Evolutionary conservation across 176 grass and related monocot species (phyloP).

Genomic region (Juncus inflexus): DNA sequence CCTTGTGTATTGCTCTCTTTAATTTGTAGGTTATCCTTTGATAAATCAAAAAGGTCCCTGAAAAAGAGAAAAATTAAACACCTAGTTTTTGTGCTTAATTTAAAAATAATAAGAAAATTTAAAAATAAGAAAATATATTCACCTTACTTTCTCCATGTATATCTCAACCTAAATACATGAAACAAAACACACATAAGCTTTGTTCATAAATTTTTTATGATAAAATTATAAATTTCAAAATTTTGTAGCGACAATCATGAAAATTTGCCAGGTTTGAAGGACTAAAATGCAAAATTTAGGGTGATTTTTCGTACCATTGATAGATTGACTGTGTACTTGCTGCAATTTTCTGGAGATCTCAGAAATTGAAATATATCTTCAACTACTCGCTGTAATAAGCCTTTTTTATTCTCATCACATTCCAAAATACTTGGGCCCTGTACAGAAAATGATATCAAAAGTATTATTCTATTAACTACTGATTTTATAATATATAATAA

Average conservation of each 20-base stretch:
- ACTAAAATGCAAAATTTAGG: too few species aligned
- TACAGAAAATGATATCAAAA: slow-evolving; percentile 18
- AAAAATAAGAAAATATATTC: slow-evolving; percentile 8
- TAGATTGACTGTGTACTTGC: slow-evolving; percentile 49
- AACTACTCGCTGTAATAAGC: slow-evolving; percentile 54
- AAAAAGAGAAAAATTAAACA: background rate
- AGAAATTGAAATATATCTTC: slow-evolving; percentile 62
- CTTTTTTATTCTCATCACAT: slow-evolving; percentile 57
- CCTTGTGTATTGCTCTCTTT: slow-evolving; percentile 83
- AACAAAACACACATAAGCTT: slow-evolving; percentile 12
- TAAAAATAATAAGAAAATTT: slow-evolving; percentile 17
- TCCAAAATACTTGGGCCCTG: slow-evolving; percentile 79
- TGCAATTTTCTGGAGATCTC: slow-evolving; percentile 36
- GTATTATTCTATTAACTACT: slow-evolving; percentile 14
- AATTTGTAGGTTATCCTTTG: slow-evolving; percentile 89
- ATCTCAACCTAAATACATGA: slow-evolving; percentile 61
- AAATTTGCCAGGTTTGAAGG: too few species aligned
- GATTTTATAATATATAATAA: slow-evolving; percentile 8
- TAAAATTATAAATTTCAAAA: background rate
- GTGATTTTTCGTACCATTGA: slow-evolving; percentile 54
- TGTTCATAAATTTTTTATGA: background rate
- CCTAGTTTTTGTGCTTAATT: slow-evolving; percentile 11
- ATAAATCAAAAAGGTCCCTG: slow-evolving; percentile 94
- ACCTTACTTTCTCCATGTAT: slow-evolving; percentile 95
- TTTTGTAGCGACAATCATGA: too few species aligned